phyloP scores from a whole-genome alignment of 192 early-diverging fungal genomes.

The Coemansia sp. region DNA sequence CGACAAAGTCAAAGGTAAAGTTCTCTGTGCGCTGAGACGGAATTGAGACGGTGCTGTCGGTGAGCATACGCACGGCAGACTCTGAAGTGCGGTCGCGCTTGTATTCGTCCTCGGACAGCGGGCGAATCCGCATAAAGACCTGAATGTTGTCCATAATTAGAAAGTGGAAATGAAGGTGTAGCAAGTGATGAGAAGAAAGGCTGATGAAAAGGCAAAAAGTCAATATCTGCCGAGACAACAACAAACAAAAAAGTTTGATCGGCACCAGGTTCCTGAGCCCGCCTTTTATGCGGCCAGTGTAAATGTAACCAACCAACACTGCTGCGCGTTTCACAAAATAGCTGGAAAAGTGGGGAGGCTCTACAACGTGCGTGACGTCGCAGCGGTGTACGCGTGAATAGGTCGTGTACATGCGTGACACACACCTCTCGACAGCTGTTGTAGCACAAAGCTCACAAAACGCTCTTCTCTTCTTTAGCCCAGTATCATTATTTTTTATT shows the following conservation, averaged over 20 bases:
- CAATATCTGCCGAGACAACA: neutral
- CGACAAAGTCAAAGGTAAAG: conserved; percentile 70
- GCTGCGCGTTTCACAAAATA: neutral
- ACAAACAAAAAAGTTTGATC: neutral
- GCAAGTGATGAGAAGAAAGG: neutral
- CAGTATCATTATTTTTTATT: neutral
- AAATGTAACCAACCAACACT: neutral
- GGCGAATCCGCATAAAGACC: conserved; percentile 63
- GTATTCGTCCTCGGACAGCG: conserved; percentile 55
- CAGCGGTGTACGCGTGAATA: neutral
- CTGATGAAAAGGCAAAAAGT: conserved; percentile 1
- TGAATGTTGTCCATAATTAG: conserved; percentile 58
- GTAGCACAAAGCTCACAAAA: neutral
- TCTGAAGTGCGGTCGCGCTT: conserved; percentile 43
- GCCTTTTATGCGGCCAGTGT: neutral
- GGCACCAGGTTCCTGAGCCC: neutral
- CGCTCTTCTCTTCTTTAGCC: neutral
- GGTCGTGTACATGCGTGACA: neutral
- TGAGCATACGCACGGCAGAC: conserved; percentile 51
- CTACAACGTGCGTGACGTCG: neutral
- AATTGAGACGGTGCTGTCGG: conserved; percentile 53
- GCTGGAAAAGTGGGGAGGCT: neutral
- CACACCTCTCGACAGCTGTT: neutral
- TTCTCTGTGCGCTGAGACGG: conserved; percentile 61
- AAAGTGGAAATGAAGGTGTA: neutral